phyloP scores from a whole-genome alignment of 2,329 filamentous ascomycete species.

The Fusarium secorum region DNA sequence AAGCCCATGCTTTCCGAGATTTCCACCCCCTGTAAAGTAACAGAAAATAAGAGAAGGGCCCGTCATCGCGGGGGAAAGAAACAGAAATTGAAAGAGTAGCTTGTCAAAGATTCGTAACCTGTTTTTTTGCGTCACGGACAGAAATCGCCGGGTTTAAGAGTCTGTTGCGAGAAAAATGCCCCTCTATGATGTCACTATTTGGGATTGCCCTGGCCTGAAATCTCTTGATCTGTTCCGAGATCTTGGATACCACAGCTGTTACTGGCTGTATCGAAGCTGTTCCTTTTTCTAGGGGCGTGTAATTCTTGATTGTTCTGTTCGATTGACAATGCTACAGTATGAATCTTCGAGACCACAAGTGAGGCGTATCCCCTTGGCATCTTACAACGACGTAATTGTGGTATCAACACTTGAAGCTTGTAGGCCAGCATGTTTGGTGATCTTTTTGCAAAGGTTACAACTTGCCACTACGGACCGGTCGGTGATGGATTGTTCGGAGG shows the following conservation, averaged over 20 bases:
- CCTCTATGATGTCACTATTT: conserved; percentile 30
- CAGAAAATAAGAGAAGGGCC: background rate
- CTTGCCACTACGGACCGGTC: conserved; percentile 1
- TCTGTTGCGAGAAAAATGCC: background rate
- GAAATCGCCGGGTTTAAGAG: conserved; percentile 2
- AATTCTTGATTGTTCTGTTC: background rate
- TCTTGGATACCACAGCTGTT: conserved; percentile 16
- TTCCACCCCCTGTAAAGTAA: background rate
- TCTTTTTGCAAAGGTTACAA: background rate
- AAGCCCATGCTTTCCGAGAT: conserved; percentile 2
- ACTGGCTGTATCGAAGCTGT: background rate
- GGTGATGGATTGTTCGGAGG: background rate
- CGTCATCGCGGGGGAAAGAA: conserved; percentile 7
- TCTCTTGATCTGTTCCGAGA: conserved; percentile 30
- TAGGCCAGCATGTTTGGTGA: background rate
- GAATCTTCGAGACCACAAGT: background rate
- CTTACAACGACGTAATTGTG: conserved; percentile 20
- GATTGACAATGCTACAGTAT: conserved; percentile 6
- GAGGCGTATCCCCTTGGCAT: background rate
- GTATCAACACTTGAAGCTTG: background rate
- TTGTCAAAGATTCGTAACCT: conserved; percentile 7
- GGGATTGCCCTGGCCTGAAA: conserved; percentile 7
- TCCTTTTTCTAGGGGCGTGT: background rate
- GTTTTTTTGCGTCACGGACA: conserved; percentile 16
- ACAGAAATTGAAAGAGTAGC: background rate